Conservation (phyloP, 495 filamentous ascomycete genomes). For the Daldinia bambusicola region DNA sequence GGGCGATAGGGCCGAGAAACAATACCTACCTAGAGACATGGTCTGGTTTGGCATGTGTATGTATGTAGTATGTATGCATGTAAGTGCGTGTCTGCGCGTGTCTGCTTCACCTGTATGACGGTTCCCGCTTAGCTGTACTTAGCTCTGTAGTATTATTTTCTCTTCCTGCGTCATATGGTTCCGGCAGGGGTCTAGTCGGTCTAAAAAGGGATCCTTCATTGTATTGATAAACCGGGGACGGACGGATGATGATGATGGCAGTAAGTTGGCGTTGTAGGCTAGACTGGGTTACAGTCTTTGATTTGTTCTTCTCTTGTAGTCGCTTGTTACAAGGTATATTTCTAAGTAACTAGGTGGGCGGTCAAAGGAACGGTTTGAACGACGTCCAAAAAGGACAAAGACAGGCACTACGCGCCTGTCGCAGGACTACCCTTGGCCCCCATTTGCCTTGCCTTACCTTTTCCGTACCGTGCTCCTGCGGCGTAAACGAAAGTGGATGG, state of each 20-base stretch:
- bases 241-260: constrained; percentile 48
- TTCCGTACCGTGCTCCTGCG: constrained; percentile 44
- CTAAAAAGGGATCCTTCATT: constrained; percentile 51
- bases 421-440: constrained; percentile 47
- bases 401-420: constrained; percentile 41
- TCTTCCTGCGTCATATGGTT: constrained; percentile 53
- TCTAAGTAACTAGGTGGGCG: constrained; percentile 39
- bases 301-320: constrained; percentile 38
- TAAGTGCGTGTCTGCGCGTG: constrained; percentile 48
- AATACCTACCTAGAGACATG: constrained; percentile 51
- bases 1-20: constrained; percentile 52
- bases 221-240: constrained; percentile 50
- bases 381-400: constrained; percentile 48
- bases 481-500: constrained; percentile 39
- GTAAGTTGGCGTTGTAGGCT: constrained; percentile 43
- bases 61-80: constrained; percentile 46
- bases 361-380: constrained; percentile 49
- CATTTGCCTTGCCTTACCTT: constrained; percentile 45
- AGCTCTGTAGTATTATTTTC: constrained; percentile 42
- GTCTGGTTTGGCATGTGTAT: constrained; percentile 52
- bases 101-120: constrained; percentile 52
- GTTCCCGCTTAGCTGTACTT: constrained; percentile 42
- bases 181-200: constrained; percentile 50
- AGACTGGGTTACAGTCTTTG: constrained; percentile 47
- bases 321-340: constrained; percentile 47